Conservation (phyloP, 768 basidiomycete genomes). For the Cubamyces lactineus region DNA sequence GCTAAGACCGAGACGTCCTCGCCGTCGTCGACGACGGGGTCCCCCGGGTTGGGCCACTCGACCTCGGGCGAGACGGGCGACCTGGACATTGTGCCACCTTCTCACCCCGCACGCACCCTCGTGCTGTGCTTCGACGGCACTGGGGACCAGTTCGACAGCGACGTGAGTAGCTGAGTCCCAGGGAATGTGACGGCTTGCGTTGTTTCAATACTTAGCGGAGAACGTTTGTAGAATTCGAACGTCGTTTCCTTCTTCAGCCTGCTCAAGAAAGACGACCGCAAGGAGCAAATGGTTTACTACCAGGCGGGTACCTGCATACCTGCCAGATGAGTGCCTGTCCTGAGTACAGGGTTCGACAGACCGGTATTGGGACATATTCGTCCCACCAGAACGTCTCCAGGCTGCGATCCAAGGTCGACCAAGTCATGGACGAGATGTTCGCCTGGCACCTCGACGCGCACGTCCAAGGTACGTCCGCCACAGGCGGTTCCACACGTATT, state of each 20-base stretch:
- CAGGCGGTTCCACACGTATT: not conserved
- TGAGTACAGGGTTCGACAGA: constrained; percentile 39
- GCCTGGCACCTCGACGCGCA: constrained; percentile 67
- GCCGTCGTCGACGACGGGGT: not conserved
- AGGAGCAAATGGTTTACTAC: constrained; percentile 73
- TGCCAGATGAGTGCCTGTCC: not conserved
- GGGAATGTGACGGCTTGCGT: not conserved
- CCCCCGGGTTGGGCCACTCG: not conserved
- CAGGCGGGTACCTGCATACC: constrained; percentile 45
- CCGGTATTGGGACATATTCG: constrained; percentile 75
- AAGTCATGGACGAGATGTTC: constrained; percentile 60
- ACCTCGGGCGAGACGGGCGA: constrained; percentile 18
- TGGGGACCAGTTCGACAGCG: constrained; percentile 68
- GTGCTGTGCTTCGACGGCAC: constrained; percentile 73
- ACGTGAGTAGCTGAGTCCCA: constrained; percentile 44
- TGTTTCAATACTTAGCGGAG: not conserved
- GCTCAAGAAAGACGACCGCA: constrained; percentile 66
- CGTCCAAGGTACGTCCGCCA: constrained; percentile 57
- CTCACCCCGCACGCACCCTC: constrained; percentile 47
- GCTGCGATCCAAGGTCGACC: constrained; percentile 53
- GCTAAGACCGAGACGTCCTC: not conserved
- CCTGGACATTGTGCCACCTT: constrained; percentile 28
- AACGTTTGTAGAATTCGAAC: constrained; percentile 62
- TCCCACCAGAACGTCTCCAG: constrained; percentile 65
- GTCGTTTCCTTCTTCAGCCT: constrained; percentile 69